phyloP scores from a whole-genome alignment of 176 grass and related monocot genomes.

The Musa beccarii region DNA sequence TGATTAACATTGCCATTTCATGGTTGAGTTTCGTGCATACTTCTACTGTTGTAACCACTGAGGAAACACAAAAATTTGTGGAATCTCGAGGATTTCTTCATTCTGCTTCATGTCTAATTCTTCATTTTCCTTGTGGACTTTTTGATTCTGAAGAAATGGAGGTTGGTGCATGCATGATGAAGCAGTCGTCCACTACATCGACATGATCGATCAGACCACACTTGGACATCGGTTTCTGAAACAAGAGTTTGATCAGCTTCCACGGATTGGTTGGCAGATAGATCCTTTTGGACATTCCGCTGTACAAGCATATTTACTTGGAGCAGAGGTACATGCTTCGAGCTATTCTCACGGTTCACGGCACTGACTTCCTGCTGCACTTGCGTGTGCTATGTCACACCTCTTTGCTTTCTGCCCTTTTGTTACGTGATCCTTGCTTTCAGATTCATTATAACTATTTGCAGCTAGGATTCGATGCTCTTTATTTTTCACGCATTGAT shows the following conservation, averaged over 20 bases:
- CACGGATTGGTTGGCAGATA: conserved; percentile 89
- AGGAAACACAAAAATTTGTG: neutral
- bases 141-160: conserved; percentile 47
- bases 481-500: conserved; percentile 92
- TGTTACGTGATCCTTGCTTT: neutral
- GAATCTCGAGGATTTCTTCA: neutral
- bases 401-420: neutral
- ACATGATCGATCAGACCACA: conserved; percentile 95
- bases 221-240: conserved; percentile 75
- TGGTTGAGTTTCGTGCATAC: neutral
- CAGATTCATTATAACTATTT: conserved; percentile 3
- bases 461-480: conserved; percentile 90
- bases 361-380: neutral
- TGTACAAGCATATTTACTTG: conserved; percentile 80
- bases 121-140: neutral
- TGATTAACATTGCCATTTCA: neutral
- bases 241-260: conserved; percentile 64
- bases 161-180: conserved; percentile 95
- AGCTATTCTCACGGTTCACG: neutral
- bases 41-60: neutral
- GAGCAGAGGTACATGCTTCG: conserved; percentile 46
- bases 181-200: conserved; percentile 75
- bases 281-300: conserved; percentile 93
- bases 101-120: neutral
- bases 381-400: neutral